These are phyloP conservation scores for Volvox carteri DNA, from an alignment of 163 green algal genomes.

Conservation along the genomic window DNA sequence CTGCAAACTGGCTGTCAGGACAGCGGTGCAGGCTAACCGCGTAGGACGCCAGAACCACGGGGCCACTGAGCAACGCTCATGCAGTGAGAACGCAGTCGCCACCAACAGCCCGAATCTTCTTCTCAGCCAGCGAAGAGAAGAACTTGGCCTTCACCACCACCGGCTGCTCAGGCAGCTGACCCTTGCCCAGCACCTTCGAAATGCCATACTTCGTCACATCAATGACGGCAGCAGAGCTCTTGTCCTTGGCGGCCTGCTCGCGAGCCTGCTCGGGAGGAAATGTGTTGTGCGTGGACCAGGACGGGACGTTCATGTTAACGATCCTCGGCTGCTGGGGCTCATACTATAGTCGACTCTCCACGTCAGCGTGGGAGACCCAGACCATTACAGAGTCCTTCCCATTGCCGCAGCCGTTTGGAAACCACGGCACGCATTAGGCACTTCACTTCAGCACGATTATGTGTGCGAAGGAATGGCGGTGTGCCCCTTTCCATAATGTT, in stretches of 20 bases:
- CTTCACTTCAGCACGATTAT: too few relatives aligned
- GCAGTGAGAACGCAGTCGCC: conserved; percentile 83
- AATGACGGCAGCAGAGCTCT: conserved; percentile 87
- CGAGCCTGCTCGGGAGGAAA: conserved; percentile 70
- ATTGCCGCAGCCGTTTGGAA: too few relatives aligned
- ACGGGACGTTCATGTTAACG: too few relatives aligned
- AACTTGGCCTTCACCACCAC: conserved; percentile 98
- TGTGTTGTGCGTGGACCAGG: too few relatives aligned
- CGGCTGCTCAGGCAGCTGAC: conserved; percentile 93
- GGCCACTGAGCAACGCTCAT: conserved; percentile 57
- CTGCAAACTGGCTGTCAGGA: not conserved
- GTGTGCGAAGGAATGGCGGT: too few relatives aligned
- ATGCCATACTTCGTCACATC: conserved; percentile 97
- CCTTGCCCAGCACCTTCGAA: conserved; percentile 96
- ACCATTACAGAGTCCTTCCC: too few relatives aligned
- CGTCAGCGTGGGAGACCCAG: too few relatives aligned
- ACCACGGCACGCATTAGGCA: too few relatives aligned
- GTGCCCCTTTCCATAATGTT: too few relatives aligned
- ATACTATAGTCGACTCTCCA: too few relatives aligned
- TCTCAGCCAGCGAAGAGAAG: conserved; percentile 97
- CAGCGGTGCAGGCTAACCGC: not conserved
- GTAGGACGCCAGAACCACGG: not conserved
- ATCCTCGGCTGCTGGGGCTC: too few relatives aligned
- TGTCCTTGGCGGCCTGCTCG: conserved; percentile 87
- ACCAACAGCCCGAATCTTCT: conserved; percentile 98